These are phyloP conservation scores for Sugiyamaella marilandica DNA, from an alignment of 805 yeast genomes.

Conservation along the genomic window DNA sequence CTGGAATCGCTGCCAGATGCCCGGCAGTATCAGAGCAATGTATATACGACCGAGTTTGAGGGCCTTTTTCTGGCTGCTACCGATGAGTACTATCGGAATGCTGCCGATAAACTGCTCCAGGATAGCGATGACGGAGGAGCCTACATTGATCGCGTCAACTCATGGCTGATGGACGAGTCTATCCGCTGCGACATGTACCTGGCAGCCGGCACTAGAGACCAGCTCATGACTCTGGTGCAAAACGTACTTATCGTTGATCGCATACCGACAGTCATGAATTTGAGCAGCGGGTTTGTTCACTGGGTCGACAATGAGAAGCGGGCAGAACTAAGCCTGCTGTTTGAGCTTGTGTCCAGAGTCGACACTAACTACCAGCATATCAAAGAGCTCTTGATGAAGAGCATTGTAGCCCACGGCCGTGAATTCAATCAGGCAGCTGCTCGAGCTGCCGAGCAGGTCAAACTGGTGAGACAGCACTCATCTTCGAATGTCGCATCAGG, in stretches of 20 bases:
- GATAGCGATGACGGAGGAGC: constrained; percentile 44
- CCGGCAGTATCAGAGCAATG: constrained; percentile 39
- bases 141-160: constrained; percentile 49
- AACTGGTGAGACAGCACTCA: constrained; percentile 3
- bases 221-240: constrained; percentile 52
- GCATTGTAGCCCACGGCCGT: constrained; percentile 46
- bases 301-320: constrained; percentile 50
- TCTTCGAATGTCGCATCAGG: neutral
- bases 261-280: constrained; percentile 49
- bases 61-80: constrained; percentile 55
- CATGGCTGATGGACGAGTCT: constrained; percentile 60
- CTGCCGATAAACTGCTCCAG: constrained; percentile 43
- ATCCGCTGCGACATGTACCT: constrained; percentile 49
- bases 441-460: constrained; percentile 15
- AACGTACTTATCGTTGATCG: constrained; percentile 53
- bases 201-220: constrained; percentile 51
- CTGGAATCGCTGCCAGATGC: constrained; percentile 47
- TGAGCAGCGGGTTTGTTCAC: constrained; percentile 50
- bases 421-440: constrained; percentile 29
- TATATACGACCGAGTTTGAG: constrained; percentile 62
- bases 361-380: constrained; percentile 50
- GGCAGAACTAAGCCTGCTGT: constrained; percentile 44
- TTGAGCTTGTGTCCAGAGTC: constrained; percentile 48
- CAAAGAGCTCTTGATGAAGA: constrained; percentile 42
- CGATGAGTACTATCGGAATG: constrained; percentile 47